phyloP scores from a whole-genome alignment of 2,329 filamentous ascomycete genomes.

The Beauveria brongniartii region DNA sequence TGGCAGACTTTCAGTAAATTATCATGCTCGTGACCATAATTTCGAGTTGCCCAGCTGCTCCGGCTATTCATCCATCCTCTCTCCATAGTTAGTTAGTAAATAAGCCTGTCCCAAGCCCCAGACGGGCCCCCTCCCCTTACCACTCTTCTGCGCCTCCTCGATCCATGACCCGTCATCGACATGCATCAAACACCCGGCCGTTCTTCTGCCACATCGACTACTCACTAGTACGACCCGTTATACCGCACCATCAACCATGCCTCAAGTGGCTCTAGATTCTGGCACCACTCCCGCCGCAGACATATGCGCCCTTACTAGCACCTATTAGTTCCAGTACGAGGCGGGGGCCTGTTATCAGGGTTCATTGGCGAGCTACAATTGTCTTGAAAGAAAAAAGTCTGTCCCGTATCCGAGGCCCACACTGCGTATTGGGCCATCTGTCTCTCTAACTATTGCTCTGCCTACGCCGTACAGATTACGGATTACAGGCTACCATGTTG shows the following conservation, averaged over 20 bases:
- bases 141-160: background rate
- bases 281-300: too few relatives aligned
- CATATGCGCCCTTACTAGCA: too few relatives aligned
- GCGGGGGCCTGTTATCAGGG: background rate
- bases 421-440: background rate
- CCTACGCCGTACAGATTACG: background rate
- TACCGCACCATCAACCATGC: background rate
- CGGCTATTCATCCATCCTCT: too few relatives aligned
- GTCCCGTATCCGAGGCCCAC: constrained; percentile 8
- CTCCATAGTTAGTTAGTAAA: too few relatives aligned
- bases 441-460: background rate
- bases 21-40: too few relatives aligned
- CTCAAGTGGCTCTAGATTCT: background rate
- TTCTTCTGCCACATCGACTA: background rate
- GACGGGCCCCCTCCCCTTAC: too few relatives aligned
- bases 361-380: background rate
- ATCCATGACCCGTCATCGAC: constrained; percentile 2
- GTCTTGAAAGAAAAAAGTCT: background rate
- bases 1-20: too few relatives aligned
- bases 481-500: background rate
- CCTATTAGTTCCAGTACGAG: background rate
- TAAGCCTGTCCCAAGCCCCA: too few relatives aligned
- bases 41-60: too few relatives aligned
- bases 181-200: background rate
- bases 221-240: too few relatives aligned